Evolutionary conservation across 225 moss, liverwort and hornwort species (phyloP), one percentile per base, ranked within the genome.

Genomic region (Straminergon stramineum): DNA sequence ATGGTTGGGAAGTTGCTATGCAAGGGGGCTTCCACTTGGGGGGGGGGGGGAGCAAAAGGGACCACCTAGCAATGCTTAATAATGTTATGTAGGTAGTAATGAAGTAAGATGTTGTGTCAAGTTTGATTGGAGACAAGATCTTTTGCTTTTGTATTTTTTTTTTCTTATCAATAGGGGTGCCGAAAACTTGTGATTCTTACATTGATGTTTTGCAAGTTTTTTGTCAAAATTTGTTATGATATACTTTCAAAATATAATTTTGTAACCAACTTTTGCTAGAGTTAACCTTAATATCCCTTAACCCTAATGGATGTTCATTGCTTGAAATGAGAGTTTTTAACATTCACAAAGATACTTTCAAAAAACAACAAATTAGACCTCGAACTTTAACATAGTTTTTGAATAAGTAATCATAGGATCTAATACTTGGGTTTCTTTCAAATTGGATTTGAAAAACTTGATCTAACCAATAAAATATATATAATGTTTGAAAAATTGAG

Each of bases 261-360:
- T 70, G 9, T n/a, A 15, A 41, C 3, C 16, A 26, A 5, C 15
- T 43, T 43, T 2, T 73, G 1, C 15, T 26, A 41, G 22, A 22
- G 4, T n/a, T n/a, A n/a, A 69, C 20, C 12, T 5, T 68, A 1
- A 22, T 7, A 12, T 20, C 3, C 2, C 1, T 13, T 26, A 15
- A 26, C 5, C 15, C 2, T 2, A 39, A 39, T 39, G 5, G 13
- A 19, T 2, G 0, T 14, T 71, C 14, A 14, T 41, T 26, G 24
- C n/a, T 7, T 39, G 4, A 39, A 39, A 41, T 71, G 71, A 41
- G 8, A 41, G 8, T 16, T 43, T 68, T 45, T 28, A 45, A 1
- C 3, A 10, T 28, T 74, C 8, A 43, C 7, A 17, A 45, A 45
- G 9, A 27, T 31, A 18, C 11, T 6, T 43, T 27, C 2, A 6